Percentiles rank a stretch among this genome's conserved stretches.
These are phyloP conservation scores for Gynostemma pentaphyllum DNA, from an alignment of 306 rosid genomes.

Conservation along the genomic window DNA sequence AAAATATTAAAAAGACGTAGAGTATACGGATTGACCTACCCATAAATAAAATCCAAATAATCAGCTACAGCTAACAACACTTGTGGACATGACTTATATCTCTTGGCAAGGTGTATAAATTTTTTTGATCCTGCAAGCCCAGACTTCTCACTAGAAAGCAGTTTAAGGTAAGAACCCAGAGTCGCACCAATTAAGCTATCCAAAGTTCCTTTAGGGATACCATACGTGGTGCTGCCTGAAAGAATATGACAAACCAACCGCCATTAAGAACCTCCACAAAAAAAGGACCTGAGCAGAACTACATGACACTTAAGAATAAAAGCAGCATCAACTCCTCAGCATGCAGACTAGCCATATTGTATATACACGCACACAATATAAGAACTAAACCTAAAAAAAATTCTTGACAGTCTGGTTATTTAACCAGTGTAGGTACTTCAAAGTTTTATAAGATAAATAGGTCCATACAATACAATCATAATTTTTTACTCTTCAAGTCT, in stretches of 20 bases:
- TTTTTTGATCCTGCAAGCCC: constrained; percentile 31
- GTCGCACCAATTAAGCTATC: constrained; percentile 64
- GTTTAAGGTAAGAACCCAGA: constrained; percentile 38
- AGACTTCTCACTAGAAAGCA: constrained; percentile 13
- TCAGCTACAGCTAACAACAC: constrained; percentile 71
- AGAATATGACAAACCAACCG: constrained; percentile 1
- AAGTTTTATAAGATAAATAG: background rate
- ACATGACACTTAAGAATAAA: background rate
- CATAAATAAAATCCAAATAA: constrained; percentile 50
- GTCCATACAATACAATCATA: background rate
- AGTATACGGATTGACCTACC: constrained; percentile 36
- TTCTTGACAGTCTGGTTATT: background rate
- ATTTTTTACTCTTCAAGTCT: background rate
- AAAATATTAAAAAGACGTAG: background rate
- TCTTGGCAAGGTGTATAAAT: constrained; percentile 47
- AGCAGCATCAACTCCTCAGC: background rate
- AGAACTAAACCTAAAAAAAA: background rate
- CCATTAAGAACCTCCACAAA: background rate
- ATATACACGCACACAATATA: background rate
- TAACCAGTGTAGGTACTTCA: background rate
- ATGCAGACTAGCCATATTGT: background rate
- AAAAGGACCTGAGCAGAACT: background rate
- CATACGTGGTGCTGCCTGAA: constrained; percentile 28
- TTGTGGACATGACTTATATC: constrained; percentile 46
- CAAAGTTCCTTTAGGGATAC: constrained; percentile 31